These are phyloP conservation scores for Glycine tomentella DNA, from an alignment of 306 rosid species.

Conservation along the genomic window DNA sequence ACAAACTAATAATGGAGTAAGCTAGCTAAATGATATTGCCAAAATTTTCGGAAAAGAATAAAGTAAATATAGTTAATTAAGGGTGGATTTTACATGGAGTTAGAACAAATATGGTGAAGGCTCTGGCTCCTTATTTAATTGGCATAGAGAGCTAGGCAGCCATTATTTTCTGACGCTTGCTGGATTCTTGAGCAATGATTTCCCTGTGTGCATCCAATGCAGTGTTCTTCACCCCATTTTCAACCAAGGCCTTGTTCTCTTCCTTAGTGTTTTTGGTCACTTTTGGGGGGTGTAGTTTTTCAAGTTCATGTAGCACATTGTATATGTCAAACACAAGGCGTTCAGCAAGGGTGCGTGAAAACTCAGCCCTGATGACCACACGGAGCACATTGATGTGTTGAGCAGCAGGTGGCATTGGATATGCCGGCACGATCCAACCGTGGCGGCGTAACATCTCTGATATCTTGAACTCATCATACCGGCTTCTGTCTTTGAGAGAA, in stretches of 20 bases:
- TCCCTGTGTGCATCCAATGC: conserved; percentile 44
- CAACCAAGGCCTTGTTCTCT: conserved; percentile 23
- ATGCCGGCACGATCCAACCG: conserved; percentile 73
- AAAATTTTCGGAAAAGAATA: conserved; percentile 16
- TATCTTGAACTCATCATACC: conserved; percentile 55
- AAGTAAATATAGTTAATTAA: conserved; percentile 26
- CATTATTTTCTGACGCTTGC: conserved; percentile 46
- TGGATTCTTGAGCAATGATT: conserved; percentile 50
- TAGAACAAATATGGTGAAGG: neutral
- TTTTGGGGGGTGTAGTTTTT: neutral
- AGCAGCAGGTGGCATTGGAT: conserved; percentile 68
- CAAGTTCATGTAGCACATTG: conserved; percentile 58
- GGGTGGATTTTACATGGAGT: neutral
- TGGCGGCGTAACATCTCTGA: conserved; percentile 58
- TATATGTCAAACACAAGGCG: conserved; percentile 56
- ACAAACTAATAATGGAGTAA: conserved; percentile 14
- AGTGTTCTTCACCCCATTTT: conserved; percentile 10
- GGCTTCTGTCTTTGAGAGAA: conserved; percentile 70
- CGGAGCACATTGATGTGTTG: conserved; percentile 62
- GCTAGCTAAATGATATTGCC: neutral
- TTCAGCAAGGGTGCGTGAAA: conserved; percentile 59
- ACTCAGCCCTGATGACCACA: conserved; percentile 62
- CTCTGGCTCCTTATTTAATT: conserved; percentile 18
- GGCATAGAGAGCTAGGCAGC: conserved; percentile 38
- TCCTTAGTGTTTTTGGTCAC: neutral